Percentiles rank a stretch among this genome's conserved stretches.
Evolutionary conservation across 306 rosid species (phyloP).

Genomic region (Glycine soja): DNA sequence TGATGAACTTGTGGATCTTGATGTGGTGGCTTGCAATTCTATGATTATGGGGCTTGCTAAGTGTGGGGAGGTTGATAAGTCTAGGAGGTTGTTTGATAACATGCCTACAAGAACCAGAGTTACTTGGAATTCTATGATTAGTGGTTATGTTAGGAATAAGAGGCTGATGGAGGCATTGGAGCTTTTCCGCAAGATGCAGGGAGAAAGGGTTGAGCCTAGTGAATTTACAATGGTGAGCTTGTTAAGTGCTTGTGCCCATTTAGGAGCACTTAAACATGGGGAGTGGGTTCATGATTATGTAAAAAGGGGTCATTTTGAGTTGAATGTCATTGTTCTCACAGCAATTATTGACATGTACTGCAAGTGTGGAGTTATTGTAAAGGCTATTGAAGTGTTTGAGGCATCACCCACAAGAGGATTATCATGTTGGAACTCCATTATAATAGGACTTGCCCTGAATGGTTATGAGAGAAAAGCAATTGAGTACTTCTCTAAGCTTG

Average conservation of each 20-base stretch:
- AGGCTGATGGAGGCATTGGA: conserved; percentile 63
- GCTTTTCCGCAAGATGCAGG: conserved; percentile 72
- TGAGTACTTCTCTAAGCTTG: conserved; percentile 65
- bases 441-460: conserved; percentile 78
- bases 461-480: conserved; percentile 73
- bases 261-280: conserved; percentile 85
- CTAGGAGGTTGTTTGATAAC: conserved; percentile 70
- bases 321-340: conserved; percentile 69
- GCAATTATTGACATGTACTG: conserved; percentile 88
- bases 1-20: conserved; percentile 59
- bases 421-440: conserved; percentile 83
- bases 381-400: conserved; percentile 72
- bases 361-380: conserved; percentile 72
- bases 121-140: conserved; percentile 85
- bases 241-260: conserved; percentile 79
- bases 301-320: conserved; percentile 60
- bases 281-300: conserved; percentile 82
- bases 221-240: conserved; percentile 92
- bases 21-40: conserved; percentile 79
- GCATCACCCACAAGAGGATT: conserved; percentile 56
- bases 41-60: conserved; percentile 82
- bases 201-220: conserved; percentile 60
- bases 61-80: conserved; percentile 71
- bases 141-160: conserved; percentile 88
- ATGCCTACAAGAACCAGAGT: conserved; percentile 64